Conservation (phyloP, 352 stramenopile genomes). For the Pythium aphanidermatum region DNA sequence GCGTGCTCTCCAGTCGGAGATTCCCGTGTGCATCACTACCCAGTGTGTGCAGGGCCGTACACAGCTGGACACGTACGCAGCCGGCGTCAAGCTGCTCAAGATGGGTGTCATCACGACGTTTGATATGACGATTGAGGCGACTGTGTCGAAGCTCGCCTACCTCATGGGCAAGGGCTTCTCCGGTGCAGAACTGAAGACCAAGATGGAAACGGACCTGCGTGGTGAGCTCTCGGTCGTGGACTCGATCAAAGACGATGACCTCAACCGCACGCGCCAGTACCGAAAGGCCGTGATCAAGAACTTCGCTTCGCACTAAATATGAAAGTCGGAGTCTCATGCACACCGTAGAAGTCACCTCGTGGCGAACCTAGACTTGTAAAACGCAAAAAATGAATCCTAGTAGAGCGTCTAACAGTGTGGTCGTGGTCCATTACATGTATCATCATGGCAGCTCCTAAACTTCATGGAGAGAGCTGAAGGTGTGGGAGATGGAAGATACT, state of each 20-base stretch:
- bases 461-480: no score
- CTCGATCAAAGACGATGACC: conserved; percentile 54
- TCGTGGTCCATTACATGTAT: no score
- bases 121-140: conserved; percentile 96
- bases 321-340: no score
- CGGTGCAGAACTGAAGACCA: conserved; percentile 54
- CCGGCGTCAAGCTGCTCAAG: conserved; percentile 81
- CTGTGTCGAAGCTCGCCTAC: conserved; percentile 92
- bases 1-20: conserved; percentile 62
- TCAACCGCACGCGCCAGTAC: conserved; percentile 53
- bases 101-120: conserved; percentile 93
- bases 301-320: conserved; percentile 61
- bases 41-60: conserved; percentile 93
- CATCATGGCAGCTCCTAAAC: no score
- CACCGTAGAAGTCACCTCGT: no score
- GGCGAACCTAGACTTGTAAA: no score
- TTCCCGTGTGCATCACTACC: conserved; percentile 91
- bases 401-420: no score
- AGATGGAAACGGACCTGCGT: conserved; percentile 82
- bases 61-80: conserved; percentile 91
- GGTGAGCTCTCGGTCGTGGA: conserved; percentile 77
- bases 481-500: background rate
- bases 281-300: conserved; percentile 73
- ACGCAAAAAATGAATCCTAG: no score
- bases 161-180: conserved; percentile 88